These are phyloP conservation scores for Globisporangium sylvaticum DNA, from an alignment of 352 stramenopile species.

Conservation along the genomic window DNA sequence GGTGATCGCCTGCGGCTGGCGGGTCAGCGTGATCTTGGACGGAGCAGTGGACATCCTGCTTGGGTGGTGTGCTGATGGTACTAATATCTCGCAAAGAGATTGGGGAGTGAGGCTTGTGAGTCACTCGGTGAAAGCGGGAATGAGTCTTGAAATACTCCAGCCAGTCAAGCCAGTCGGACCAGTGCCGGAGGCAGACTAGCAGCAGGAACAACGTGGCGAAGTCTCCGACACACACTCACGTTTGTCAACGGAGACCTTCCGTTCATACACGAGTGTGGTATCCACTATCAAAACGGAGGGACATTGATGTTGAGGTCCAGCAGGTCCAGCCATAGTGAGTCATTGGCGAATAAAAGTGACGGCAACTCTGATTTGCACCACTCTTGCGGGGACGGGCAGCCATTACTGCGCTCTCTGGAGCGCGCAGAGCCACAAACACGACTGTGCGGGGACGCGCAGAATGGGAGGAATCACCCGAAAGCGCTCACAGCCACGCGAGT, in stretches of 20 bases:
- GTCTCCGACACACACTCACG: neutral
- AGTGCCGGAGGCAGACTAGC: too few relatives aligned
- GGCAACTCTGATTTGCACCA: neutral
- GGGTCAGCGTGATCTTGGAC: neutral
- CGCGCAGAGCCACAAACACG: neutral
- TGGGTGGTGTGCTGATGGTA: neutral
- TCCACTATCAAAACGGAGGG: too few relatives aligned
- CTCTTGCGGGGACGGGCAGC: neutral
- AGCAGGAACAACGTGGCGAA: neutral
- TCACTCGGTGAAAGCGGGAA: neutral
- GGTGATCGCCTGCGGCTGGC: neutral
- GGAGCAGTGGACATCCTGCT: neutral
- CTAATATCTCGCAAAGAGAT: neutral
- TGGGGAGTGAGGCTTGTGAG: neutral
- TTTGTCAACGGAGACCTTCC: neutral
- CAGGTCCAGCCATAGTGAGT: neutral
- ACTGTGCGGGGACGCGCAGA: neutral
- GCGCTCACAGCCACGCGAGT: neutral
- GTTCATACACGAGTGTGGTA: neutral
- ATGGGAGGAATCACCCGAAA: neutral
- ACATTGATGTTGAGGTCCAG: too few relatives aligned
- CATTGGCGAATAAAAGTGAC: neutral
- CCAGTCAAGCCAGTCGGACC: too few relatives aligned
- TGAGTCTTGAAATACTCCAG: neutral
- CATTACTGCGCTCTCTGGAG: neutral